Conservation (phyloP, 2,329 filamentous ascomycete genomes). For the Cladophialophora yegresii region DNA sequence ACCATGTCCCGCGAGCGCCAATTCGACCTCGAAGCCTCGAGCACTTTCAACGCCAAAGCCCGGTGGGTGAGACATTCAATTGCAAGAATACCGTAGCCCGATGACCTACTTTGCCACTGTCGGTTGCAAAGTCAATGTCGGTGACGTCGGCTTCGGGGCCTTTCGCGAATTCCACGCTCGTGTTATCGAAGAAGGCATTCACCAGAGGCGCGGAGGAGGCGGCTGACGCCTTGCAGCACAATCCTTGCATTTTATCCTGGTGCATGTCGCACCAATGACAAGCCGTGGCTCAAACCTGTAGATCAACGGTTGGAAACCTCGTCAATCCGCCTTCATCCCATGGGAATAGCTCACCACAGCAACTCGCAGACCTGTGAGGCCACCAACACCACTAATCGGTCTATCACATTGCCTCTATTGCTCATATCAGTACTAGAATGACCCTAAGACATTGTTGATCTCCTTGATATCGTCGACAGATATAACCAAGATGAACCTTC, state of each 20-base stretch:
- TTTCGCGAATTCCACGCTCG: not conserved
- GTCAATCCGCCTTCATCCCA: not conserved
- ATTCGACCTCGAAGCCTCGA: not conserved
- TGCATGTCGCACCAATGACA: slow-evolving; percentile 4
- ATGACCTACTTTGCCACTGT: not conserved
- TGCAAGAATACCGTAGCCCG: not conserved
- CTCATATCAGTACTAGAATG: not conserved
- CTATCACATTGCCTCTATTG: not conserved
- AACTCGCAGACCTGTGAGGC: not conserved
- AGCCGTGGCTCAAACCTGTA: not conserved
- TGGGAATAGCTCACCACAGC: not conserved
- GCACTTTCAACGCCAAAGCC: not conserved
- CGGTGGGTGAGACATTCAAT: not conserved
- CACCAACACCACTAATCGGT: not conserved
- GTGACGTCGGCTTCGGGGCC: not conserved
- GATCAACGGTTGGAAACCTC: not conserved
- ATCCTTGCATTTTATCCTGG: not conserved
- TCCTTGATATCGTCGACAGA: not conserved
- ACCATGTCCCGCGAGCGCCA: not conserved
- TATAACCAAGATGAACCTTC: slow-evolving; percentile 6
- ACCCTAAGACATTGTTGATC: not conserved
- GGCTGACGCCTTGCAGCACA: slow-evolving; percentile 4
- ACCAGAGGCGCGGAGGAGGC: not conserved
- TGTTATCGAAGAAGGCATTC: not conserved
- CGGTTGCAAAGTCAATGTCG: not conserved